Percentiles rank a stretch among this genome's conserved stretches.
Conservation (phyloP, 768 basidiomycete species). For the Hygrocybe punicea region DNA sequence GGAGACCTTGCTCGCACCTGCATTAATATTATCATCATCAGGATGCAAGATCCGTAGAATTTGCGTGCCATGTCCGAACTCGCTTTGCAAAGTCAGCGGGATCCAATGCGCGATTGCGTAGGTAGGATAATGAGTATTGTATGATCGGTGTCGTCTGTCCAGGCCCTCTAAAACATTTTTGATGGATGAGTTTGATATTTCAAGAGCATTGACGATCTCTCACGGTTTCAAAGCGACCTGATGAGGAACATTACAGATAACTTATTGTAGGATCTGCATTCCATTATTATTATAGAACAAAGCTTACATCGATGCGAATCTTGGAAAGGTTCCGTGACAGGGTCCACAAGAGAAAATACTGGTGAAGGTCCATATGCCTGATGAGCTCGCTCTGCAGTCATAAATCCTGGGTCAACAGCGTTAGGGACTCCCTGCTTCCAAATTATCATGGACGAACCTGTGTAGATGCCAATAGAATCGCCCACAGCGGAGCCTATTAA, state of each 20-base stretch:
- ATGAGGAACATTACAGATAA: not conserved
- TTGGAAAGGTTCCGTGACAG: slow-evolving; percentile 14
- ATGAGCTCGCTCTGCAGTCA: slow-evolving; percentile 14
- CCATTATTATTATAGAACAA: not conserved
- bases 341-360: slow-evolving; percentile 12
- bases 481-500: slow-evolving; percentile 22
- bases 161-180: slow-evolving; percentile 12
- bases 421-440: not conserved
- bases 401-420: slow-evolving; percentile 13
- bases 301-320: slow-evolving; percentile 19
- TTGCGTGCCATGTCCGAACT: slow-evolving; percentile 15
- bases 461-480: slow-evolving; percentile 21
- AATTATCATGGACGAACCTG: slow-evolving; percentile 4
- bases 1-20: slow-evolving; percentile 19
- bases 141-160: slow-evolving; percentile 25
- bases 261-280: not conserved
- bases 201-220: not conserved
- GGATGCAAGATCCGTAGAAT: not conserved
- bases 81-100: slow-evolving; percentile 16
- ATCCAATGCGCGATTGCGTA: slow-evolving; percentile 14
- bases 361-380: slow-evolving; percentile 12
- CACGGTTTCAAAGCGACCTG: not conserved
- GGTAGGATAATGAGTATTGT: slow-evolving; percentile 18
- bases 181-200: not conserved
- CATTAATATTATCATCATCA: not conserved